Conservation (phyloP, 2,329 filamentous ascomycete species). For the Aquanectria penicillioides region DNA sequence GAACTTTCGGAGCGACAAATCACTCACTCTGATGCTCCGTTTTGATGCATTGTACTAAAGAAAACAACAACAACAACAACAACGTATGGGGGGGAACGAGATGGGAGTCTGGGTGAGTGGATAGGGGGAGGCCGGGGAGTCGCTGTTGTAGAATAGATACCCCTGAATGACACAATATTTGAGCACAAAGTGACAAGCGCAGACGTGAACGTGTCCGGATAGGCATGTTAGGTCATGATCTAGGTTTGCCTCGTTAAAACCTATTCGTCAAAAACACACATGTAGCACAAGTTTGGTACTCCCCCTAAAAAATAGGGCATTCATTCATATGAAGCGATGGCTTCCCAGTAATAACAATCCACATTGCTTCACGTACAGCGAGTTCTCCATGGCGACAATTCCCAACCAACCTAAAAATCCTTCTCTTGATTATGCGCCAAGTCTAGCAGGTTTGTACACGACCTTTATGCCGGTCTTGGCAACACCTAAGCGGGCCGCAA, state of each 20-base stretch:
- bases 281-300: background rate
- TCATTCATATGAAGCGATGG: too few relatives aligned
- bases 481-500: constrained; percentile 77
- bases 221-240: background rate
- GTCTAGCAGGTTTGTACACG: constrained; percentile 37
- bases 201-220: too few relatives aligned
- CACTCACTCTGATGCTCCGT: background rate
- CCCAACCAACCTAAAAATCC: background rate
- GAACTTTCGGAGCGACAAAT: background rate
- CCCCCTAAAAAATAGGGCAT: background rate
- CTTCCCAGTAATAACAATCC: background rate
- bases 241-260: background rate
- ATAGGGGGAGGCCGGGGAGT: constrained; percentile 27
- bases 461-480: constrained; percentile 48
- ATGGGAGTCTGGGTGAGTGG: constrained; percentile 22
- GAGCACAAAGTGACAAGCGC: constrained; percentile 19
- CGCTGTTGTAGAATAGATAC: constrained; percentile 55
- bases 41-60: constrained; percentile 19
- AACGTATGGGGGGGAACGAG: constrained; percentile 14
- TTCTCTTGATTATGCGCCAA: constrained; percentile 26
- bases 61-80: too few relatives aligned
- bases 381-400: too few relatives aligned
- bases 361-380: too few relatives aligned
- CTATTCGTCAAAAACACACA: too few relatives aligned
- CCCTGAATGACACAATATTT: constrained; percentile 45